Percentiles rank a stretch among this genome's conserved stretches.
Conservation (phyloP, 257 asterid species). For the Paulownia fortunei region DNA sequence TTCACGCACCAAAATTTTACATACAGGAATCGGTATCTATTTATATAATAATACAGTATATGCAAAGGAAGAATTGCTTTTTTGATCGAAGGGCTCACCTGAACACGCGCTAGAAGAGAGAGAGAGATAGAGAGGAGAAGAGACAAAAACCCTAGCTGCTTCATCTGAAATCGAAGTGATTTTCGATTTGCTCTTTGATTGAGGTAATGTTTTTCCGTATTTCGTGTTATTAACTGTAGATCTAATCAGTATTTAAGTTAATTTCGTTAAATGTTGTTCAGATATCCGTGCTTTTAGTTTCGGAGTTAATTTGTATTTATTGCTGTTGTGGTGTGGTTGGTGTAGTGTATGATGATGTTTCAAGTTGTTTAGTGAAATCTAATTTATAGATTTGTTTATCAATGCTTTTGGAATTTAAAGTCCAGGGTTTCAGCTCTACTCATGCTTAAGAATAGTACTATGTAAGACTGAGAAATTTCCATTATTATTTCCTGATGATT, state of each 20-base stretch:
- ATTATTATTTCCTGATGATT: not conserved
- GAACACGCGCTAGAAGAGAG: constrained; percentile 3
- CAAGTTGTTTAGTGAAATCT: not conserved
- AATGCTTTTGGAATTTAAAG: not conserved
- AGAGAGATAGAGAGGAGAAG: not conserved
- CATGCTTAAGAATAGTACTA: not conserved
- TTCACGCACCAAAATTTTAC: not conserved
- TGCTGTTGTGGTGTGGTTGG: not conserved
- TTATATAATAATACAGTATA: not conserved
- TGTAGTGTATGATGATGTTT: not conserved
- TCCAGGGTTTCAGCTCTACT: not conserved
- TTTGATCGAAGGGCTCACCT: not conserved
- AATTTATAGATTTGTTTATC: constrained; percentile 18
- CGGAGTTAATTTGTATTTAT: not conserved
- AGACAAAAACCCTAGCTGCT: constrained; percentile 35
- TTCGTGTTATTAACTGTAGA: constrained; percentile 14
- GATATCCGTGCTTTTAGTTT: not conserved
- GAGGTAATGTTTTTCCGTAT: constrained; percentile 5
- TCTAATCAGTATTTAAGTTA: constrained; percentile 18
- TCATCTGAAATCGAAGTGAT: constrained; percentile 20
- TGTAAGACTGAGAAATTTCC: not conserved
- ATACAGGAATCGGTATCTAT: not conserved
- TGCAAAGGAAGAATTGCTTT: not conserved
- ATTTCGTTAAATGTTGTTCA: not conserved
- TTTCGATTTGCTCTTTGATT: not conserved